phyloP scores from a whole-genome alignment of 2,329 filamentous ascomycete genomes.

The Venturia nashicola region DNA sequence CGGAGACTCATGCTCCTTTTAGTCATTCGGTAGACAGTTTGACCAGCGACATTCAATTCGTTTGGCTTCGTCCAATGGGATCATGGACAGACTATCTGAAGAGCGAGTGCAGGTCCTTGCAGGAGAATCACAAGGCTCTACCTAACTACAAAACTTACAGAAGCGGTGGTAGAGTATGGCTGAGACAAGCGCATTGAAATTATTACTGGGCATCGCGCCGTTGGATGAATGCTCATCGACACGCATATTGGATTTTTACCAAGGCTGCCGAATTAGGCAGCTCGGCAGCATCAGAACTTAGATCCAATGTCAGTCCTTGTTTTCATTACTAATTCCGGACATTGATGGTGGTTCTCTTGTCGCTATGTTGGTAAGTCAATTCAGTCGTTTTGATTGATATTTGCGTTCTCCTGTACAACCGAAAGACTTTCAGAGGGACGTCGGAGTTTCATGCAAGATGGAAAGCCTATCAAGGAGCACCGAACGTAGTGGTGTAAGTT shows the following conservation, averaged over 20 bases:
- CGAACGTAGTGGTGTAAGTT: not conserved
- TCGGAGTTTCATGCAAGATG: not conserved
- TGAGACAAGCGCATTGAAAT: not conserved
- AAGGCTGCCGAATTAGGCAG: not conserved
- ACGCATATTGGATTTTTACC: not conserved
- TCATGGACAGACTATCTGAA: slow-evolving; percentile 8
- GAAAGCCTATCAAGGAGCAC: not conserved
- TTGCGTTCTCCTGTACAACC: not conserved
- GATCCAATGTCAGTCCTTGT: not conserved
- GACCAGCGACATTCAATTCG: not conserved
- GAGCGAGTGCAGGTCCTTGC: slow-evolving; percentile 1
- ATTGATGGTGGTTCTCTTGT: not conserved
- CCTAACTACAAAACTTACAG: not conserved
- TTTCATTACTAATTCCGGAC: not conserved
- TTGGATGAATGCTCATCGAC: not conserved
- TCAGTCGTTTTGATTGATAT: not conserved
- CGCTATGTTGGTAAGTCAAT: not conserved
- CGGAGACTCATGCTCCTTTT: not conserved
- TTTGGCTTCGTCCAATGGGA: slow-evolving; percentile 5
- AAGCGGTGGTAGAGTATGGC: not conserved
- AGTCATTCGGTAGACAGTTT: not conserved
- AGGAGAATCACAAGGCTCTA: not conserved
- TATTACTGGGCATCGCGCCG: not conserved
- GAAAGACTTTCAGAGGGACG: not conserved
- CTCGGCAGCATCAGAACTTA: not conserved